Evolutionary conservation across 129 eudicot species (phyloP).

Genomic region (Sambucus nigra): DNA sequence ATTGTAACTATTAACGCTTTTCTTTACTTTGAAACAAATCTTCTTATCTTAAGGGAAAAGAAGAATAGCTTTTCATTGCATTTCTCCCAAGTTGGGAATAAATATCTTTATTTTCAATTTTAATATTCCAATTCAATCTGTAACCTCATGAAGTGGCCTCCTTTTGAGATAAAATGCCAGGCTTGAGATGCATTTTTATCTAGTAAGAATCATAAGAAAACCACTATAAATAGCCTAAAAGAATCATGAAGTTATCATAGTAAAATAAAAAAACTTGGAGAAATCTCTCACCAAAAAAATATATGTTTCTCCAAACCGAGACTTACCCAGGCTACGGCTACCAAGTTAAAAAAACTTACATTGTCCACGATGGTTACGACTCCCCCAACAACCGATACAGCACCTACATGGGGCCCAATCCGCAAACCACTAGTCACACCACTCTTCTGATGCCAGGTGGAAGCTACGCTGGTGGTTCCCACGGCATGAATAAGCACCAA

Average conservation of each 20-base stretch:
- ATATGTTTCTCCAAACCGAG: constrained; percentile 37
- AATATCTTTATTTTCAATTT: not conserved
- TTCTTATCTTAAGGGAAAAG: not conserved
- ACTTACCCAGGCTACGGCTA: constrained; percentile 25
- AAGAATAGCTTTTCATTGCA: not conserved
- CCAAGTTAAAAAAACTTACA: constrained; percentile 19
- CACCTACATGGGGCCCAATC: constrained; percentile 5
- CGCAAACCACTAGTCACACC: constrained; percentile 7
- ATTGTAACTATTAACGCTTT: too few species aligned
- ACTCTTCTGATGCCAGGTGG: constrained; percentile 10
- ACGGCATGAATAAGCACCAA: constrained; percentile 1
- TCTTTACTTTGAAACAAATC: too few species aligned
- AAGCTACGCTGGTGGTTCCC: too few species aligned
- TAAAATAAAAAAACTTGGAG: constrained; percentile 6
- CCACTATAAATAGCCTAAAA: constrained; percentile 24
- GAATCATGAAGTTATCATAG: constrained; percentile 6
- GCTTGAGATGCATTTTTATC: constrained; percentile 22
- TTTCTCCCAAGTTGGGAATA: constrained; percentile 33
- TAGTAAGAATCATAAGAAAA: constrained; percentile 20
- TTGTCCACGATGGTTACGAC: constrained; percentile 24
- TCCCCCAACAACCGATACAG: constrained; percentile 14
- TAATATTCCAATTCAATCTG: not conserved
- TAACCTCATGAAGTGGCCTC: not conserved
- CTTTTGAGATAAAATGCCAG: constrained; percentile 1
- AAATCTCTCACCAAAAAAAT: constrained; percentile 1